Evolutionary conservation across 139 green algal species (phyloP).

Genomic region (Desmodesmus armatus): DNA sequence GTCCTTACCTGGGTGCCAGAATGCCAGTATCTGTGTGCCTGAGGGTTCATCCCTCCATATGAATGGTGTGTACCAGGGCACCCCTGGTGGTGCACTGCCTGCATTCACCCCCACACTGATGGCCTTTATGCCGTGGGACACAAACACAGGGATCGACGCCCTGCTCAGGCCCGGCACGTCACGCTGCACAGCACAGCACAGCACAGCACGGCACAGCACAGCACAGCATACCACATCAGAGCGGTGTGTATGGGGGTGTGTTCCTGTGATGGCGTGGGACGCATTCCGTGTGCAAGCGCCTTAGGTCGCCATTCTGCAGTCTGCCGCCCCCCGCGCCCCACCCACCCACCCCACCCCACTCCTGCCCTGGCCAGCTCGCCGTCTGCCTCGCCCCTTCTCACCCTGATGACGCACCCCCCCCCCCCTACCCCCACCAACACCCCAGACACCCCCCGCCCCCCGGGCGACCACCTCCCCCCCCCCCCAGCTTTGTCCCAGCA

Average conservation of each 20-base stretch:
- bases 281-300: no score
- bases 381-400: no score
- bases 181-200: slow-evolving; percentile 48
- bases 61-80: slow-evolving; percentile 36
- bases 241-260: no score
- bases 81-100: slow-evolving; percentile 21
- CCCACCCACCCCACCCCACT: no score
- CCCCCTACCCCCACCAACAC: no score
- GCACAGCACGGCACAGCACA: background rate
- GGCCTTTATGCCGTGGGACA: slow-evolving; percentile 36
- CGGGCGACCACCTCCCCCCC: no score
- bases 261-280: background rate
- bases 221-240: background rate
- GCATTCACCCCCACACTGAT: slow-evolving; percentile 51
- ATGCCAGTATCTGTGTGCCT: slow-evolving; percentile 27
- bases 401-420: no score
- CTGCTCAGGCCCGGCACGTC: slow-evolving; percentile 74
- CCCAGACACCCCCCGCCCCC: no score
- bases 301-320: no score
- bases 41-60: slow-evolving; percentile 35
- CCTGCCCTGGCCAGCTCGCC: no score
- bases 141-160: slow-evolving; percentile 58
- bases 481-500: no score
- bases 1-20: slow-evolving; percentile 33
- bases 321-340: no score